Percentiles rank a stretch among this genome's conserved stretches.
Evolutionary conservation across 805 yeast species (phyloP).

Genomic region (Spathaspora girioi): DNA sequence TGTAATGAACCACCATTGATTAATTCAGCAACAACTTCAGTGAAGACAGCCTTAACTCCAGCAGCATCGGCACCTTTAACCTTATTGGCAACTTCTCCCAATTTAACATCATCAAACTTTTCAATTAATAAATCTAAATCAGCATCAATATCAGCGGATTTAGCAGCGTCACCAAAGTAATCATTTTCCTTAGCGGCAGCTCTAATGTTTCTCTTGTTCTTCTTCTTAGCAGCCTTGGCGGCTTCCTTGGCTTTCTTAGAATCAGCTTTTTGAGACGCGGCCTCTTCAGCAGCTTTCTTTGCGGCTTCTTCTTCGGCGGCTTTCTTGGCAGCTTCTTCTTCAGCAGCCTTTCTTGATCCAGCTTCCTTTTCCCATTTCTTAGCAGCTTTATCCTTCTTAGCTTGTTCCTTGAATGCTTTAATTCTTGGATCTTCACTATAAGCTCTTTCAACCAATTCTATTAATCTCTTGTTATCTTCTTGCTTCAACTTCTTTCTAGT

Average conservation of each 20-base stretch:
- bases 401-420: slow-evolving; percentile 87
- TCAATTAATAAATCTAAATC: slow-evolving; percentile 81
- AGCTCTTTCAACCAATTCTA: slow-evolving; percentile 85
- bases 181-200: slow-evolving; percentile 74
- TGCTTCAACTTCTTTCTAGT: slow-evolving; percentile 97
- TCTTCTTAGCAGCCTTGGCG: slow-evolving; percentile 97
- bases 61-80: slow-evolving; percentile 54
- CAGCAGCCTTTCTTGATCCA: slow-evolving; percentile 95
- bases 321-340: slow-evolving; percentile 77
- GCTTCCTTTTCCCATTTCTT: slow-evolving; percentile 98
- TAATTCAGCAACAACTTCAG: slow-evolving; percentile 52
- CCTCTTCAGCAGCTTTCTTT: slow-evolving; percentile 72
- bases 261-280: slow-evolving; percentile 54
- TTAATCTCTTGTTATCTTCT: slow-evolving; percentile 89
- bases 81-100: slow-evolving; percentile 71
- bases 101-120: slow-evolving; percentile 71
- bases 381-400: slow-evolving; percentile 90
- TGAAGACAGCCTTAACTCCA: slow-evolving; percentile 56
- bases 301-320: slow-evolving; percentile 85
- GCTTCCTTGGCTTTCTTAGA: slow-evolving; percentile 87
- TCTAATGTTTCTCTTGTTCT: slow-evolving; percentile 89
- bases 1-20: slow-evolving; percentile 53
- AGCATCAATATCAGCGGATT: slow-evolving; percentile 64
- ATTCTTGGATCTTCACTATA: slow-evolving; percentile 92
- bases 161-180: slow-evolving; percentile 77